Percentiles rank a stretch among this genome's conserved stretches.
Conservation (phyloP, 495 filamentous ascomycete genomes). For the Rusavskia elegans region DNA sequence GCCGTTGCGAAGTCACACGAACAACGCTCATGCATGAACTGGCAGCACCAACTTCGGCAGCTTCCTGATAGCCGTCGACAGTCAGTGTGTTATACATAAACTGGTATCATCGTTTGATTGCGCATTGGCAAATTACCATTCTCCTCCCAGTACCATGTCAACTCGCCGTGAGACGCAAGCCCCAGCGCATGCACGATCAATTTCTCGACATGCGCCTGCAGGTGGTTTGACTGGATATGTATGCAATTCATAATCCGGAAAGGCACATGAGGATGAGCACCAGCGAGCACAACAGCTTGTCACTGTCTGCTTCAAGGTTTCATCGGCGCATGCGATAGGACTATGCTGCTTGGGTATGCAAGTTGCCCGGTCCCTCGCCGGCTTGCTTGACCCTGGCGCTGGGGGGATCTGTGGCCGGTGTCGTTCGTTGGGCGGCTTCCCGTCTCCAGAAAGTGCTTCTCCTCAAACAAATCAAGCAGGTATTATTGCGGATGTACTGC, state of each 20-base stretch:
- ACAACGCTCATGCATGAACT: not conserved
- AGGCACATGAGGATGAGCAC: not conserved
- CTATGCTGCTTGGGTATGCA: not conserved
- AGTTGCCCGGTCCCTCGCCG: not conserved
- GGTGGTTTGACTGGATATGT: not conserved
- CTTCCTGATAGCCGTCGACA: not conserved
- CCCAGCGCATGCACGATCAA: too few relatives aligned
- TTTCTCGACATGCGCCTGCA: not conserved
- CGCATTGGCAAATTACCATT: not conserved
- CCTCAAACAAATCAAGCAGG: not conserved
- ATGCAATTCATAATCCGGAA: not conserved
- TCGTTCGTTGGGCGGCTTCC: not conserved
- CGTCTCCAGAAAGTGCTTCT: not conserved
- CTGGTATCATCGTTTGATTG: too few relatives aligned
- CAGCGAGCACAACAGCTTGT: not conserved
- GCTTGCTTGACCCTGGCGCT: not conserved
- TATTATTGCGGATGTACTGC: too few relatives aligned
- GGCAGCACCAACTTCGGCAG: not conserved
- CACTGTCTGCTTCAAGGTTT: not conserved
- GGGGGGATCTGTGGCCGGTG: not conserved
- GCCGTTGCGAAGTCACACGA: not conserved
- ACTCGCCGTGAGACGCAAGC: not conserved
- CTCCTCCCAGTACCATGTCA: not conserved
- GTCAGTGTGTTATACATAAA: not conserved
- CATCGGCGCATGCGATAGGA: not conserved